A percentile compares a stretch with the other conserved stretches of the same genome.
Evolutionary conservation across 768 basidiomycete genomes (phyloP).

Genomic region (Cystobasidiopsis lactophilus): DNA sequence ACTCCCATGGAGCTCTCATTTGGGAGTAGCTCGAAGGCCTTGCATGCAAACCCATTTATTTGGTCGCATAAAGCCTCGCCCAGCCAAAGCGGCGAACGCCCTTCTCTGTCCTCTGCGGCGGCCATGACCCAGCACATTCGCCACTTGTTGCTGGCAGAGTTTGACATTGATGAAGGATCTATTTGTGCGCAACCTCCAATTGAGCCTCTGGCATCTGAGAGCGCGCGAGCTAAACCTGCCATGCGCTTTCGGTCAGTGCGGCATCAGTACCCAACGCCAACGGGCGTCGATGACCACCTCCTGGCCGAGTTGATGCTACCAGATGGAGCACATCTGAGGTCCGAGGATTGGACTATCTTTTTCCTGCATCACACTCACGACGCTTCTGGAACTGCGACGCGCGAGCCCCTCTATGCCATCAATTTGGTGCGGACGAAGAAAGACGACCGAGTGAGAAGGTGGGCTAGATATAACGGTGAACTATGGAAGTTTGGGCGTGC

Average conservation of each 20-base stretch:
- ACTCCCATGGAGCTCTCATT: background rate
- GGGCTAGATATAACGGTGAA: slow-evolving; percentile 14
- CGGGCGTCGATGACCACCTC: slow-evolving; percentile 80
- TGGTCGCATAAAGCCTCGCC: too few relatives aligned
- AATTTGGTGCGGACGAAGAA: slow-evolving; percentile 81
- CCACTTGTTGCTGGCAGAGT: slow-evolving; percentile 95
- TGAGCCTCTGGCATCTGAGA: too few relatives aligned
- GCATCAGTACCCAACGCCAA: slow-evolving; percentile 84
- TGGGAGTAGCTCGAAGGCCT: background rate
- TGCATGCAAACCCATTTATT: too few relatives aligned
- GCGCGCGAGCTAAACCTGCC: too few relatives aligned
- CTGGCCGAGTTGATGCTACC: slow-evolving; percentile 96
- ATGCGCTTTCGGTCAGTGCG: too few relatives aligned
- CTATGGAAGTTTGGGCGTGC: background rate
- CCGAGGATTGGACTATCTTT: slow-evolving; percentile 97
- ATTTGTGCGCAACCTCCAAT: too few relatives aligned
- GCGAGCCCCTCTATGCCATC: slow-evolving; percentile 58
- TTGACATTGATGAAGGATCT: slow-evolving; percentile 87
- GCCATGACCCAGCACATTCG: too few relatives aligned
- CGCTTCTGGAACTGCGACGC: slow-evolving; percentile 20
- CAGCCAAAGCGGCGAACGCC: too few relatives aligned
- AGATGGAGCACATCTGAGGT: slow-evolving; percentile 82
- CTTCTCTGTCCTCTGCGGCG: too few relatives aligned
- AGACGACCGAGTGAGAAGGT: slow-evolving; percentile 62
- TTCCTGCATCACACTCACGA: slow-evolving; percentile 49